phyloP scores from a whole-genome alignment of 208 protist genomes.

The Trypanosoma rangeli region DNA sequence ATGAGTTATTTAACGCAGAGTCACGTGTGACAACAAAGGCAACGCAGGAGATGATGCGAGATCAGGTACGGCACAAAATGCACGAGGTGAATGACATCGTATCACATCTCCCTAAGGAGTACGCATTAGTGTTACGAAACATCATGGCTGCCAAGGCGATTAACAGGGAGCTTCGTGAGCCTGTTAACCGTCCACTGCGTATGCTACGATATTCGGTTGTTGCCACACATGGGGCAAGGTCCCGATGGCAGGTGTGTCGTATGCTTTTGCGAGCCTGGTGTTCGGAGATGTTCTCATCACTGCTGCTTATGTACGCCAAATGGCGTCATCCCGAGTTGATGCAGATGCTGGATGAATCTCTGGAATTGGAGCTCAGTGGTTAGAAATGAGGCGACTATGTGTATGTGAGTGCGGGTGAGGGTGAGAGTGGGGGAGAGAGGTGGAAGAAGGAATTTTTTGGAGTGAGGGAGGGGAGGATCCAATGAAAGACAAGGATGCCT shows the following conservation, averaged over 20 bases:
- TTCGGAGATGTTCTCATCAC: slow-evolving; percentile 47
- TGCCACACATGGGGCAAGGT: slow-evolving; percentile 33
- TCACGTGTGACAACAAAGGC: slow-evolving; percentile 33
- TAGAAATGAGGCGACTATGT: slow-evolving; percentile 14
- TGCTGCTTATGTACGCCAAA: slow-evolving; percentile 50
- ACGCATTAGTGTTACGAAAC: slow-evolving; percentile 85
- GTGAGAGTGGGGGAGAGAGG: slow-evolving; percentile 3
- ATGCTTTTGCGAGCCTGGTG: slow-evolving; percentile 59
- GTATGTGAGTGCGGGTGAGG: not conserved
- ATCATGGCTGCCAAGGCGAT: slow-evolving; percentile 89
- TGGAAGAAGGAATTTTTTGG: not conserved
- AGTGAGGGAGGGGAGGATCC: not conserved
- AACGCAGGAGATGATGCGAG: slow-evolving; percentile 66
- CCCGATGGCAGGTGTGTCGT: slow-evolving; percentile 32
- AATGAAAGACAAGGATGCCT: not conserved
- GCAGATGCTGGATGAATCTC: slow-evolving; percentile 39
- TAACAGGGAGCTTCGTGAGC: slow-evolving; percentile 74
- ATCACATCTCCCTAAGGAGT: slow-evolving; percentile 75
- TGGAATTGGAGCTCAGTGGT: slow-evolving; percentile 47
- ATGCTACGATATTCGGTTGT: slow-evolving; percentile 79
- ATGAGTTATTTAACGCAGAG: slow-evolving; percentile 50
- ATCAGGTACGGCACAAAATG: slow-evolving; percentile 73
- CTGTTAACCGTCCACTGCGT: slow-evolving; percentile 70
- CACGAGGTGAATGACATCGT: slow-evolving; percentile 79
- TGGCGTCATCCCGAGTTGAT: slow-evolving; percentile 65